Evolutionary conservation across 768 basidiomycete genomes (phyloP), one percentile per base, ranked within the genome.

Genomic region (Favolaschia claudopus): DNA sequence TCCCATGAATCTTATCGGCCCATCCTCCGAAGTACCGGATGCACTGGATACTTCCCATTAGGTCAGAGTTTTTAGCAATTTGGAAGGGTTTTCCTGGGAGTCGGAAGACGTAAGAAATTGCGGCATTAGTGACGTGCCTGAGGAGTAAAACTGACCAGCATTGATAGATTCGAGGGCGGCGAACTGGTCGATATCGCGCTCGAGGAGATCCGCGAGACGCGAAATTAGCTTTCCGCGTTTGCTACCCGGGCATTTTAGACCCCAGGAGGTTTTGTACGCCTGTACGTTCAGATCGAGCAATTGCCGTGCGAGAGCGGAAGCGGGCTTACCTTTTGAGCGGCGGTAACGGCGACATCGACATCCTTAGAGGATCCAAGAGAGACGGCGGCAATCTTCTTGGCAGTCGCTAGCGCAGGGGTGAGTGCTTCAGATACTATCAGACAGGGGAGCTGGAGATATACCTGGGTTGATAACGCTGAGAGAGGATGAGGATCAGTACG

Each of bases 1-100:
- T 82, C 13, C 87, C 89, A 5, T 79, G 74, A 42, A 85, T 71
- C 76, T 92, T 92, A 78, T 91, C 91, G 39, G 89, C 87, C 84
- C 88, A 88, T 14, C 91, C 92, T 37, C 82, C 89, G 63, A 89
- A 93, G 73, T 92, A 93, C 14, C 81, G 77, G 53, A 89, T 68
- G 55, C 76, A 75, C 29, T 69, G 72, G 44, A 84, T 72, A 3
- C 70, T 65, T 38, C 33, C 33, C 3, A 28, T 33, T 22, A 75
- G 12, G 45, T 76, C 76, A 7, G 25, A 9, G 2, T 6, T n/a
- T 34, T 63, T 66, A 0, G 76, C 66, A 2, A 42, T 3, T 2
- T 24, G 28, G 55, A 64, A 75, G 19, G 71, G 48, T 53, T 75
- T 77, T 31, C 76, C 76, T 69, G 51, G 22, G 12, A 37, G 22